phyloP scores from a whole-genome alignment of 1,284 basidiomycete species.

The Meira miltonrushii region DNA sequence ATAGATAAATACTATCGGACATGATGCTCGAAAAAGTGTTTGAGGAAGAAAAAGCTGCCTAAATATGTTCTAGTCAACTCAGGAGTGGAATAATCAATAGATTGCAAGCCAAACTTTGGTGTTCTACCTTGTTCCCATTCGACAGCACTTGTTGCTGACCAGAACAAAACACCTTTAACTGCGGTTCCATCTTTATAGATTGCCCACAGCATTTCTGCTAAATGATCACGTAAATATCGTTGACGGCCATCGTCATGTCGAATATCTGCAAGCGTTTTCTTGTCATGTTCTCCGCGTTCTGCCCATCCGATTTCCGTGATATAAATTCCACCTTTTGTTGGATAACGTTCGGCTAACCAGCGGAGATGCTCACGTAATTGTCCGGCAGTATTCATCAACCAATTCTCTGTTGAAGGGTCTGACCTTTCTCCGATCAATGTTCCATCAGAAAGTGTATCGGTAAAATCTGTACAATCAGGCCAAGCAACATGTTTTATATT shows the following conservation, averaged over 20 bases:
- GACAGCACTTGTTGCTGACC: not conserved
- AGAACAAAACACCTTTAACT: not conserved
- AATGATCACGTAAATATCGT: constrained; percentile 15
- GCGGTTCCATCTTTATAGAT: not conserved
- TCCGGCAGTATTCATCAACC: constrained; percentile 27
- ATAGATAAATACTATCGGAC: too few relatives aligned
- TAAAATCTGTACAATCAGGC: constrained; percentile 16
- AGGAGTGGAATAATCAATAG: not conserved
- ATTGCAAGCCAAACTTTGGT: constrained; percentile 1
- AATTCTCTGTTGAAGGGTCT: constrained; percentile 14
- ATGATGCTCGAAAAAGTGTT: constrained; percentile 5
- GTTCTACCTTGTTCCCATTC: constrained; percentile 8
- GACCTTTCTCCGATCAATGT: constrained; percentile 15
- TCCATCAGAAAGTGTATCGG: not conserved
- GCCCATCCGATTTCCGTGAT: constrained; percentile 29
- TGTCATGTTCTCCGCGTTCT: constrained; percentile 10
- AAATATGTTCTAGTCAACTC: constrained; percentile 2
- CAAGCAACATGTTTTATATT: constrained; percentile 21
- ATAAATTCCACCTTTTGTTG: constrained; percentile 15
- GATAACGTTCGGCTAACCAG: constrained; percentile 15
- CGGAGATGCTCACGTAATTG: constrained; percentile 18
- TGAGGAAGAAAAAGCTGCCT: constrained; percentile 2
- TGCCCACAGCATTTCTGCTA: constrained; percentile 13
- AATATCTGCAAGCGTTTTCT: constrained; percentile 16
- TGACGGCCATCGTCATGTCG: constrained; percentile 18